Conservation (phyloP, 75 land plant genomes). For the Isoetes taiwanensis region DNA sequence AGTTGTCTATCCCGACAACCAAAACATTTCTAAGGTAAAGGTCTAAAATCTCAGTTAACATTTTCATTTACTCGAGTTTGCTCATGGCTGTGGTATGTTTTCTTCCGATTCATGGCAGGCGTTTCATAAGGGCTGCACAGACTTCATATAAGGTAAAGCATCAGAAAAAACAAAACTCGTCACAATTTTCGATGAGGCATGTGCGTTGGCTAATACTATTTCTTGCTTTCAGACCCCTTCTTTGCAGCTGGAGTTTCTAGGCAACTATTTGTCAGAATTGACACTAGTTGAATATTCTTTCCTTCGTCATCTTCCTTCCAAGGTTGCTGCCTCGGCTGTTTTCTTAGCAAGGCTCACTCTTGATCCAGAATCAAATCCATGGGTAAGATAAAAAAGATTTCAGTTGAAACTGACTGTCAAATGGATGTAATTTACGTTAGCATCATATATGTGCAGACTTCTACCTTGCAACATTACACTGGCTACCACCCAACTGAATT, state of each 20-base stretch:
- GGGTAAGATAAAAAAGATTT: conserved; percentile 38
- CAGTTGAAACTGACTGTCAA: too few relatives aligned
- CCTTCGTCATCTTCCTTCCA: conserved; percentile 51
- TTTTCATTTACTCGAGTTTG: background rate
- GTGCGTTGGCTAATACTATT: too few relatives aligned
- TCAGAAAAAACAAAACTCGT: too few relatives aligned
- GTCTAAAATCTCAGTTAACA: background rate
- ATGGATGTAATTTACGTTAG: too few relatives aligned
- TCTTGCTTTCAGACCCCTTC: conserved; percentile 31
- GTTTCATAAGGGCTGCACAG: conserved; percentile 78
- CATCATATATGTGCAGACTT: conserved; percentile 36
- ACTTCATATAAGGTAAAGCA: conserved; percentile 36
- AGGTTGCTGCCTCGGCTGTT: conserved; percentile 63
- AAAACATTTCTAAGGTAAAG: conserved; percentile 59
- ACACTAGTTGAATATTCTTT: conserved; percentile 69
- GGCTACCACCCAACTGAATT: conserved; percentile 55
- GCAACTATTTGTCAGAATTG: conserved; percentile 67
- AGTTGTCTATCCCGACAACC: conserved; percentile 58
- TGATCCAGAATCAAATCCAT: conserved; percentile 44
- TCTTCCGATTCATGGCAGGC: too few relatives aligned
- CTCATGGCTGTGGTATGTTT: too few relatives aligned
- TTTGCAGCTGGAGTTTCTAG: conserved; percentile 70
- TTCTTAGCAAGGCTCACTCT: conserved; percentile 71
- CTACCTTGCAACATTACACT: conserved; percentile 68
- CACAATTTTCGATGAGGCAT: too few relatives aligned